phyloP scores from a whole-genome alignment of 2,329 filamentous ascomycete genomes.

The Fusarium vanettenii region DNA sequence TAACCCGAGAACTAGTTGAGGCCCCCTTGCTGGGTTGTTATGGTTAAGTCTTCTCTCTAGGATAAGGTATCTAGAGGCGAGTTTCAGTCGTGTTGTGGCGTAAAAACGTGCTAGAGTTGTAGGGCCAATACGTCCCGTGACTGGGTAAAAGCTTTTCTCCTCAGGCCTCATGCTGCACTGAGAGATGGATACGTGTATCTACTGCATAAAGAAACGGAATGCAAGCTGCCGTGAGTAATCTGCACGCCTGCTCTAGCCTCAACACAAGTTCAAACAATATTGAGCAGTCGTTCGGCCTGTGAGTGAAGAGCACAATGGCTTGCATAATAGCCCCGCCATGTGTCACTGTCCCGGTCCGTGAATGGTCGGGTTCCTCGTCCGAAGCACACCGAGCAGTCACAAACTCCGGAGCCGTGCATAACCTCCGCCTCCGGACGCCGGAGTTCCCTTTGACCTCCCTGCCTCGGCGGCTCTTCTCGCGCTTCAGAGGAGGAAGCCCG shows the following conservation, averaged over 20 bases:
- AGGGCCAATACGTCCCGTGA: not conserved
- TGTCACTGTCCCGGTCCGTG: not conserved
- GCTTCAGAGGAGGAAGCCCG: conserved; percentile 10
- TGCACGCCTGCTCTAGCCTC: not conserved
- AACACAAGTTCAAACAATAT: not conserved
- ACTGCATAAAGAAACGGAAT: not conserved
- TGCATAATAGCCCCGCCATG: conserved; percentile 6
- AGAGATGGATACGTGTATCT: not conserved
- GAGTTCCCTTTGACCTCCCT: not conserved
- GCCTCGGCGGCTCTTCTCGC: conserved; percentile 19
- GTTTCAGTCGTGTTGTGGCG: not conserved
- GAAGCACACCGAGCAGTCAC: conserved; percentile 6
- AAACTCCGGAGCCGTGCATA: not conserved
- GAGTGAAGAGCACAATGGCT: not conserved
- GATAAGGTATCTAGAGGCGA: not conserved
- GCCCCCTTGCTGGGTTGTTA: not conserved
- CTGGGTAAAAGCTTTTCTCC: not conserved
- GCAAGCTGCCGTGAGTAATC: not conserved
- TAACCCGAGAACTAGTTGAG: not conserved
- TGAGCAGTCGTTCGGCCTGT: not conserved
- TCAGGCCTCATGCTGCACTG: not conserved
- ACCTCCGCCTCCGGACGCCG: not conserved
- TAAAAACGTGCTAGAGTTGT: not conserved
- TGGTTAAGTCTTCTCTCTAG: not conserved
- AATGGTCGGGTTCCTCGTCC: not conserved